Conservation (phyloP, 2,329 filamentous ascomycete species). For the Orbilia brochopaga region DNA sequence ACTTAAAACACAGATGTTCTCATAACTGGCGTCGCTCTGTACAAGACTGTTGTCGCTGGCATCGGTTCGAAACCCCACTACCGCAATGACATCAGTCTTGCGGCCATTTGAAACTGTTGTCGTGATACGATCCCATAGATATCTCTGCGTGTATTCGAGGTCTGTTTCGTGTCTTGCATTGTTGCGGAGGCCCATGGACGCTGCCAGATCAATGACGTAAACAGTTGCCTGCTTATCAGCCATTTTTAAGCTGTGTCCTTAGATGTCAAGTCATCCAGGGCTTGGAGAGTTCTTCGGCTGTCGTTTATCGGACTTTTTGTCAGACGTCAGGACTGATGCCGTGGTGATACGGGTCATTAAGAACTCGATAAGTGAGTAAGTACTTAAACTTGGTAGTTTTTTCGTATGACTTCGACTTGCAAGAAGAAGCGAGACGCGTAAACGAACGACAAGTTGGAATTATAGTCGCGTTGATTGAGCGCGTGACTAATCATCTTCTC, state of each 20-base stretch:
- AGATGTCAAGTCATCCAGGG: background rate
- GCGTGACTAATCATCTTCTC: too few relatives aligned
- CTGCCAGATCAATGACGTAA: slow-evolving; percentile 87
- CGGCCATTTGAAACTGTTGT: slow-evolving; percentile 74
- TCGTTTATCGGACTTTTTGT: too few relatives aligned
- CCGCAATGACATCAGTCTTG: slow-evolving; percentile 76
- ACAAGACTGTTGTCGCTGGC: slow-evolving; percentile 72
- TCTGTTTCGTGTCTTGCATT: slow-evolving; percentile 77
- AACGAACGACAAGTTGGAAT: too few relatives aligned
- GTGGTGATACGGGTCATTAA: too few relatives aligned
- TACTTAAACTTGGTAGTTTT: too few relatives aligned
- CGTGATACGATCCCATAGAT: slow-evolving; percentile 92
- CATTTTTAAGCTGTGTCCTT: slow-evolving; percentile 68
- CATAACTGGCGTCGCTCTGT: slow-evolving; percentile 70
- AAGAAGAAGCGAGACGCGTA: too few relatives aligned
- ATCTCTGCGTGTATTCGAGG: slow-evolving; percentile 86
- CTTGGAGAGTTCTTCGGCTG: too few relatives aligned
- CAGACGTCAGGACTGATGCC: too few relatives aligned
- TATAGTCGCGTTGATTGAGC: too few relatives aligned
- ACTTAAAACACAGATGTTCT: slow-evolving; percentile 77
- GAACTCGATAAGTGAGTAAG: too few relatives aligned
- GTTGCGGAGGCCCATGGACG: slow-evolving; percentile 77
- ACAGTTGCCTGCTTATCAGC: slow-evolving; percentile 90
- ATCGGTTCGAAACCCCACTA: slow-evolving; percentile 82
- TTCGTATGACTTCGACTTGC: too few relatives aligned